Evolutionary conservation across 2,329 filamentous ascomycete genomes (phyloP).

Genomic region (Triangularia setosa): DNA sequence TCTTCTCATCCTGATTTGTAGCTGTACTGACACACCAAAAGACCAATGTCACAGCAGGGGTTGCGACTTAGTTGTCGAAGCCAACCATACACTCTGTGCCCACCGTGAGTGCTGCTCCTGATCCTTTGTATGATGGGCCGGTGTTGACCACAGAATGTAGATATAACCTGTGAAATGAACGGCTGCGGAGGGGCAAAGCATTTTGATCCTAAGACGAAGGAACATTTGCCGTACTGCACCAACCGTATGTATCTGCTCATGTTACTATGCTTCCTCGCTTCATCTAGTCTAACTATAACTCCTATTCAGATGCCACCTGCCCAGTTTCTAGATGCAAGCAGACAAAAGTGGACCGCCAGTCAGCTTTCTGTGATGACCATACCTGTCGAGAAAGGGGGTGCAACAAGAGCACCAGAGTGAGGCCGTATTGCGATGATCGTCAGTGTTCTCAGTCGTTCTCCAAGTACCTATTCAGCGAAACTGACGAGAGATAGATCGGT

Average conservation of each 20-base stretch:
- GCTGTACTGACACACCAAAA: neutral
- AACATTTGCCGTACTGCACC: constrained; percentile 22
- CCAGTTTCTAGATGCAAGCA: constrained; percentile 15
- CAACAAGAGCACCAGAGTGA: constrained; percentile 3
- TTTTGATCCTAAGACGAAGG: constrained; percentile 11
- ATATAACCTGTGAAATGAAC: constrained; percentile 23
- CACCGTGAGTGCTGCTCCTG: constrained; percentile 13
- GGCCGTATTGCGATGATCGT: constrained; percentile 23
- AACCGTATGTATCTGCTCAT: constrained; percentile 14
- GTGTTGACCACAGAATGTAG: constrained; percentile 5
- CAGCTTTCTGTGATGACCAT: constrained; percentile 19
- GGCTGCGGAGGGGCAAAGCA: constrained; percentile 21
- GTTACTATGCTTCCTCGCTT: neutral
- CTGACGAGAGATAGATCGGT: constrained; percentile 15
- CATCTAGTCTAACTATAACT: neutral
- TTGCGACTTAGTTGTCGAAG: constrained; percentile 23
- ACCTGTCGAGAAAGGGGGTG: constrained; percentile 24
- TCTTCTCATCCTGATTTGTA: neutral
- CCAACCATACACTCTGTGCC: constrained; percentile 20
- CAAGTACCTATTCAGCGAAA: neutral
- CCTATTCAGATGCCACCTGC: constrained; percentile 21
- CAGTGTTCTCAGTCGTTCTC: neutral
- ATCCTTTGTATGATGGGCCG: too few species aligned
- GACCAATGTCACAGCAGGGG: constrained; percentile 20
- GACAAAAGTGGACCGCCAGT: constrained; percentile 16